Evolutionary conservation across 352 stramenopile genomes (phyloP).

Genomic region (Halophytophthora polymorphica): DNA sequence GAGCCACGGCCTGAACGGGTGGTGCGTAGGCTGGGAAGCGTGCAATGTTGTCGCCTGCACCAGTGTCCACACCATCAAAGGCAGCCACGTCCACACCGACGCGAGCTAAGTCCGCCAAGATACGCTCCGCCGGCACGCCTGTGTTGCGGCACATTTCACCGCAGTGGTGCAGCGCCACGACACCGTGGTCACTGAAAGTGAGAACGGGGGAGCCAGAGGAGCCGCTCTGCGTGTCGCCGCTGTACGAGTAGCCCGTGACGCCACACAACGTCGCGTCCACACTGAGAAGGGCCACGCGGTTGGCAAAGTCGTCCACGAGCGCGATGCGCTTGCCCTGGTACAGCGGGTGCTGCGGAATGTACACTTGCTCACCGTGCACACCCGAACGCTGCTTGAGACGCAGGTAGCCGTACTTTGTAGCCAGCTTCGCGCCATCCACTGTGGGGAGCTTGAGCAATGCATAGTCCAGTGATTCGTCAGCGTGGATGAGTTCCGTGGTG

Average conservation of each 20-base stretch:
- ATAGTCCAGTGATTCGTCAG: slow-evolving; percentile 55
- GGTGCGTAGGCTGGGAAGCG: slow-evolving; percentile 44
- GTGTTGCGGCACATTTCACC: slow-evolving; percentile 58
- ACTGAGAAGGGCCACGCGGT: slow-evolving; percentile 33
- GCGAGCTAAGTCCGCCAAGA: slow-evolving; percentile 40
- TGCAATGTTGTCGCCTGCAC: slow-evolving; percentile 20
- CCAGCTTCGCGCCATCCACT: slow-evolving; percentile 24
- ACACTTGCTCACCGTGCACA: slow-evolving; percentile 37
- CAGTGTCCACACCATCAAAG: slow-evolving; percentile 38
- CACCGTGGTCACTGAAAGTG: slow-evolving; percentile 42
- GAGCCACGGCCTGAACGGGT: slow-evolving; percentile 7
- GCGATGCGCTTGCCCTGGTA: slow-evolving; percentile 50
- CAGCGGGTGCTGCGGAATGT: slow-evolving; percentile 53
- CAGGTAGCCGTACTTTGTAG: slow-evolving; percentile 58
- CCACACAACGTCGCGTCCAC: slow-evolving; percentile 33
- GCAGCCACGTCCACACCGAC: slow-evolving; percentile 28
- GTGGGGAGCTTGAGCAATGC: slow-evolving; percentile 43
- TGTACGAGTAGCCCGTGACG: slow-evolving; percentile 48
- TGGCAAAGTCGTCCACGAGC: slow-evolving; percentile 45
- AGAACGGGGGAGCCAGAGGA: slow-evolving; percentile 65
- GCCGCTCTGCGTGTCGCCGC: slow-evolving; percentile 56
- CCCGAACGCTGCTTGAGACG: slow-evolving; percentile 33
- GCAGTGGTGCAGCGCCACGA: slow-evolving; percentile 72
- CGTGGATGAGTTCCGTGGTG: slow-evolving; percentile 38
- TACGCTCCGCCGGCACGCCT: slow-evolving; percentile 40